A percentile compares a stretch with the other conserved stretches of the same genome.
Evolutionary conservation across 495 filamentous ascomycete species (phyloP).

Genomic region (Corynascus novoguineensis): DNA sequence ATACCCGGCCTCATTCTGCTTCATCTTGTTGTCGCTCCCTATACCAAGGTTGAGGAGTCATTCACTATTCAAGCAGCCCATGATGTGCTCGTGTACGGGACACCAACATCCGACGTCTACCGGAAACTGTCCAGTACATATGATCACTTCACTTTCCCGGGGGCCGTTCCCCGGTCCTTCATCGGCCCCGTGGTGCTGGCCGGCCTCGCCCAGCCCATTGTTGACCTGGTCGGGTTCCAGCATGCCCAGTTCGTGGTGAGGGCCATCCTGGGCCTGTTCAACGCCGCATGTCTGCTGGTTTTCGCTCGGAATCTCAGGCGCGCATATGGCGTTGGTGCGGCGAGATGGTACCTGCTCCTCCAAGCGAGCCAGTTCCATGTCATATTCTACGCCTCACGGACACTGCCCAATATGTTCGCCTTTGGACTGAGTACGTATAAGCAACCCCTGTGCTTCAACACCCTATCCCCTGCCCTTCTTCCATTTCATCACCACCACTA

Average conservation of each 20-base stretch:
- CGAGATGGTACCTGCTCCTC: conserved; percentile 76
- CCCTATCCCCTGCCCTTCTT: too few relatives aligned
- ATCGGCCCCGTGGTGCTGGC: conserved; percentile 72
- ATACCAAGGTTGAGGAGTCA: conserved; percentile 98
- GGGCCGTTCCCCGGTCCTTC: conserved; percentile 86
- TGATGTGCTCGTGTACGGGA: conserved; percentile 77
- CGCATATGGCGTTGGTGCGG: conserved; percentile 63
- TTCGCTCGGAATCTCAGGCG: conserved; percentile 59
- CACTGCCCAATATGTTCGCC: conserved; percentile 95
- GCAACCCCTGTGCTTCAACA: too few relatives aligned
- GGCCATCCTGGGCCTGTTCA: conserved; percentile 71
- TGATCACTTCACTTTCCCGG: conserved; percentile 90
- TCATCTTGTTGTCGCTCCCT: conserved; percentile 76
- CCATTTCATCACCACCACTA: not conserved
- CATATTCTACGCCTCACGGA: conserved; percentile 87
- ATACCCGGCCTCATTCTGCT: conserved; percentile 64
- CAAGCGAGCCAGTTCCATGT: conserved; percentile 89
- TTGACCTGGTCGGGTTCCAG: conserved; percentile 42
- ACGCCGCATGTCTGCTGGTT: conserved; percentile 58
- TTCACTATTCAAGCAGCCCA: conserved; percentile 96
- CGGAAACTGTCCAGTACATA: conserved; percentile 53
- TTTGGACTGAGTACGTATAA: conserved; percentile 74
- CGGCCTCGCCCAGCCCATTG: conserved; percentile 58
- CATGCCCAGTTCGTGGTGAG: conserved; percentile 57
- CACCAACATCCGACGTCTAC: conserved; percentile 54